phyloP scores from a whole-genome alignment of 2,329 filamentous ascomycete genomes.

The Alternaria metachromatica region DNA sequence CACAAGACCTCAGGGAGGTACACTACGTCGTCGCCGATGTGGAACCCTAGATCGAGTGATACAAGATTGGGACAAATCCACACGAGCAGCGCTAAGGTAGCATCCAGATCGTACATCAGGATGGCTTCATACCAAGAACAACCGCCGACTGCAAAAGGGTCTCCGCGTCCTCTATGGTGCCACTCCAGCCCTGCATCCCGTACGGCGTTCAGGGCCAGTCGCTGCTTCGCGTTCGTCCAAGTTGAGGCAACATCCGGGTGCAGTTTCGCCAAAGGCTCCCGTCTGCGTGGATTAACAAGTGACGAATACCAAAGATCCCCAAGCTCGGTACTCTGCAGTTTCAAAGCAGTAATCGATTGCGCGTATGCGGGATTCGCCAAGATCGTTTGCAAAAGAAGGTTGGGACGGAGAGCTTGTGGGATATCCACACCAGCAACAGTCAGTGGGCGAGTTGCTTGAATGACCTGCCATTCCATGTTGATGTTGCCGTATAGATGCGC shows the following conservation, averaged over 20 bases:
- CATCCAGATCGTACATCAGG: neutral
- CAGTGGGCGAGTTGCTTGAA: neutral
- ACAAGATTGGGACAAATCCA: neutral
- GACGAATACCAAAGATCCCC: no score
- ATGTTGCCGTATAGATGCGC: neutral
- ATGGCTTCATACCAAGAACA: neutral
- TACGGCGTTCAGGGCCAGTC: neutral
- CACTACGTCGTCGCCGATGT: neutral
- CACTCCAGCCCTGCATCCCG: neutral
- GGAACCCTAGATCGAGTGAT: neutral
- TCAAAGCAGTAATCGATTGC: neutral
- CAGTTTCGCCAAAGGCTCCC: neutral
- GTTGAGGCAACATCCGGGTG: neutral
- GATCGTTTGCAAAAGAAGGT: neutral
- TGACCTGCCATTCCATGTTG: neutral
- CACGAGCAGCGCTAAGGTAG: neutral
- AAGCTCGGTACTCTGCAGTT: neutral
- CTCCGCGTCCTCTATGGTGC: neutral
- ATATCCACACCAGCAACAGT: neutral
- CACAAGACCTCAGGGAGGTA: neutral
- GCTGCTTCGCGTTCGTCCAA: neutral
- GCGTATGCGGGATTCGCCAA: neutral
- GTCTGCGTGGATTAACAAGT: neutral
- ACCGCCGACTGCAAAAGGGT: neutral
- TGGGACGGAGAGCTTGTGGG: neutral